phyloP scores from a whole-genome alignment of 148 eudicot species.

The Camellia sinensis region DNA sequence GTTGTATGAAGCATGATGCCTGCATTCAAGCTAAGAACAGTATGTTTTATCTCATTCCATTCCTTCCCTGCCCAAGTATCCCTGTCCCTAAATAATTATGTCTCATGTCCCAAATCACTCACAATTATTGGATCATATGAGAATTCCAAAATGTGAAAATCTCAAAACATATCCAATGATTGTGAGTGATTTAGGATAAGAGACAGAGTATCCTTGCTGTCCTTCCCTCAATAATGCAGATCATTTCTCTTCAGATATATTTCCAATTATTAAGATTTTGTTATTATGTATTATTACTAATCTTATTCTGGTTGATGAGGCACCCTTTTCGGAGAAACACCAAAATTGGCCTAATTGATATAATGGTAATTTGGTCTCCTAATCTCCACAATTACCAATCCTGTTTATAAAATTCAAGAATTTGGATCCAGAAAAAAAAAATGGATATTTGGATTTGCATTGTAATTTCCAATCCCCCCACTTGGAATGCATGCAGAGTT shows the following conservation, averaged over 20 bases:
- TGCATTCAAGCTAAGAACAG: constrained; percentile 53
- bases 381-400: background rate
- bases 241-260: background rate
- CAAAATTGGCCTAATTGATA: background rate
- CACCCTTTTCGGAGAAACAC: background rate
- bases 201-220: too few relatives aligned
- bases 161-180: too few relatives aligned
- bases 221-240: background rate
- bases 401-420: background rate
- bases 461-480: background rate
- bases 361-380: background rate
- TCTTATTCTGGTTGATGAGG: background rate
- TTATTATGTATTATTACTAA: background rate
- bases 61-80: too few relatives aligned
- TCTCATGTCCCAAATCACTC: too few relatives aligned
- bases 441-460: background rate
- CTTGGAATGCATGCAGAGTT: background rate
- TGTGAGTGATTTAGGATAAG: too few relatives aligned
- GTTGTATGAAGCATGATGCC: constrained; percentile 64
- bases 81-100: too few relatives aligned
- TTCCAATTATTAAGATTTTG: background rate
- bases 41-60: constrained; percentile 12
- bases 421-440: too few relatives aligned
- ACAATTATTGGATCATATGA: too few relatives aligned
- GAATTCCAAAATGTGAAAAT: too few relatives aligned